Evolutionary conservation across 140 eudicot species (phyloP), one percentile per base, ranked within the genome.

Genomic region (Senecio squalidus): DNA sequence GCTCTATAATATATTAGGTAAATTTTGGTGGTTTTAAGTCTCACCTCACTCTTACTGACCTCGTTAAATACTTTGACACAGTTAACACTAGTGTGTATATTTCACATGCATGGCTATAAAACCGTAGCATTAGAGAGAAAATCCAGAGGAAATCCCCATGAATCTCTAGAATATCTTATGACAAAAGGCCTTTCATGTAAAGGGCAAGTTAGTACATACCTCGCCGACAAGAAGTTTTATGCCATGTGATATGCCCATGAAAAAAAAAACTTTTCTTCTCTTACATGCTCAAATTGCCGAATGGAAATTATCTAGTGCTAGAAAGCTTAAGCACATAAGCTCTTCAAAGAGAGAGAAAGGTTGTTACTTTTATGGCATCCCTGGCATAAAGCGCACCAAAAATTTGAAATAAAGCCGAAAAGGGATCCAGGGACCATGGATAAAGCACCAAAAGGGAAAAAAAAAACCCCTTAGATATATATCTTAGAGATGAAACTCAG

Each of bases 371-470:
- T 49, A 48, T 48, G 41, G 33, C 59, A 60, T 28, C 65, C 23
- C 57, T 60, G 69, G 77, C 76, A 71, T 62, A 71, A 55, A 57
- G 66, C 55, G 47, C 67, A 72, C 72, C 47, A 36, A 45, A 26
- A 18, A 11, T 64, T 64, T 64, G 33, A 47, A 64, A 55, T 62
- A 62, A 29, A 53, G 27, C 46, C 1, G 36, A 64, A 64, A 72
- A 57, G 43, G 3, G 52, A 30, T 54, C 49, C 31, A 59, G 36
- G 36, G 68, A 69, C 60, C 46, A 38, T 5, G 7, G 10, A 48
- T 36, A 59, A 48, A 47, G 27, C 26, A n/a, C 48, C 45, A 60
- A 50, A 38, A 28, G 23, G 3, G 31, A 17, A 55, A 6, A 60
- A 30, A 18, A 54, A 29, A 40, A 29, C 44, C 4, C 13, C 54